Percentiles rank a stretch among this genome's conserved stretches.
phyloP scores from a whole-genome alignment of 805 yeast genomes.

The Groenewaldozyma salmanticensis region DNA sequence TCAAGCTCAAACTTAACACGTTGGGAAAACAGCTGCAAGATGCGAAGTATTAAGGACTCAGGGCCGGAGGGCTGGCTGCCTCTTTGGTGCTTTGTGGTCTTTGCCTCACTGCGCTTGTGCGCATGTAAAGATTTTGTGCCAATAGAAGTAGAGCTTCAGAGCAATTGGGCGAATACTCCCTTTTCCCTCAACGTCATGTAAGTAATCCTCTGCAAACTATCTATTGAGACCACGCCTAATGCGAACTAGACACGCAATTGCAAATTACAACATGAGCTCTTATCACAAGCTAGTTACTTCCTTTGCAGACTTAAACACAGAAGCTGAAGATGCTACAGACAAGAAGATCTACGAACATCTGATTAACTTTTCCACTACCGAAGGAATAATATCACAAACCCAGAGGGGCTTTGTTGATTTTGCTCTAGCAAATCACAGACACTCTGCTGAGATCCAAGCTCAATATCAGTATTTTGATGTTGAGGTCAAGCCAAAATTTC shows the following conservation, averaged over 20 bases:
- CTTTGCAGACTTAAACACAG: background rate
- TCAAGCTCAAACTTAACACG: too few species aligned
- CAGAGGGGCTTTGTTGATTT: constrained; percentile 28
- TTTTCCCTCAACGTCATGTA: constrained; percentile 14
- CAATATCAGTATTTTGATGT: constrained; percentile 46
- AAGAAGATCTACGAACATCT: constrained; percentile 13
- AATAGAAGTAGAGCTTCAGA: constrained; percentile 10
- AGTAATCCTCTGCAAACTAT: constrained; percentile 6
- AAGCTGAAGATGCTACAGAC: constrained; percentile 8
- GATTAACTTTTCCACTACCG: constrained; percentile 13
- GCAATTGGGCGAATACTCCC: constrained; percentile 16
- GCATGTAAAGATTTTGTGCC: too few species aligned
- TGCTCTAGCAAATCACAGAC: constrained; percentile 37
- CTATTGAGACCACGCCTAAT: too few species aligned
- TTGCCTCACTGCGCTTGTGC: too few species aligned
- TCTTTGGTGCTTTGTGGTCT: too few species aligned
- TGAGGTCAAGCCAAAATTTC: constrained; percentile 24
- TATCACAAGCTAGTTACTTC: too few species aligned
- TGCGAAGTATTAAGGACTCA: too few species aligned
- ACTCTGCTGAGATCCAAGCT: constrained; percentile 55
- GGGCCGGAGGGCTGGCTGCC: too few species aligned
- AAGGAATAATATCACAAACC: constrained; percentile 12
- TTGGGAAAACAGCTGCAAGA: too few species aligned
- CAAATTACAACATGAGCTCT: too few species aligned
- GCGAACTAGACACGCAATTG: too few species aligned